Evolutionary conservation across 176 grass and related monocot genomes (phyloP), one percentile per base, ranked within the genome.

Genomic region (Hyparrhenia diplandra): DNA sequence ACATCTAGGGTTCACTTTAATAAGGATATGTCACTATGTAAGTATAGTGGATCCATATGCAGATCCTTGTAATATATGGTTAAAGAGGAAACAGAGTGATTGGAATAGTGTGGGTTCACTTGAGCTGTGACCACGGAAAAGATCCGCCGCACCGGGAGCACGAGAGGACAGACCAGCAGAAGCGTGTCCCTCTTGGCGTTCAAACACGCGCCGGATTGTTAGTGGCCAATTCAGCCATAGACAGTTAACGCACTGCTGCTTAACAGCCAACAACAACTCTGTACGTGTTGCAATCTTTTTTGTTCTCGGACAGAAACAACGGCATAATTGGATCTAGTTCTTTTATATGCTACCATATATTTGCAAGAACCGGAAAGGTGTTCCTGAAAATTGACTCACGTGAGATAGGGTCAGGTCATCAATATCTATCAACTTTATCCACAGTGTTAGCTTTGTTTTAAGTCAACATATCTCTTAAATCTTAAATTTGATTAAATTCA

Each of bases 181-280:
- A 67, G 45, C 84, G 76, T 86, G 76, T 69, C 59, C 18, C 2
- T 29, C 34, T 86, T 23, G 27, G 45, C 34, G 28, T 21, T 39
- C 32, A 9, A 64, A 66, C 84, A 80, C 76, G 34, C 25, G 43
- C 20, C 2, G 23, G 42, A 25, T 52, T 40, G 10, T 31, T 21
- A 30, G 67, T 64, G 83, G 67, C 40, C n/a, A 17, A 57, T 57
- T 21, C n/a, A 21, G 52, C 52, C 6, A 2, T 10, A 7, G 17
- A 55, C 67, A 72, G 57, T 29, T 74, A 51, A 73, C 16, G 10
- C 29, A 47, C 13, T 51, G 69, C 21, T 37, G 21, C 69, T 17
- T 27, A 64, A 34, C 80, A 64, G 16, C 30, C 21, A 64, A 35
- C 21, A 64, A 25, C 40, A 47, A 49, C 27, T 34, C 20, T 45